These are phyloP conservation scores for Aspergillus jensenii DNA, from an alignment of 2,329 filamentous ascomycete genomes.

Conservation along the genomic window DNA sequence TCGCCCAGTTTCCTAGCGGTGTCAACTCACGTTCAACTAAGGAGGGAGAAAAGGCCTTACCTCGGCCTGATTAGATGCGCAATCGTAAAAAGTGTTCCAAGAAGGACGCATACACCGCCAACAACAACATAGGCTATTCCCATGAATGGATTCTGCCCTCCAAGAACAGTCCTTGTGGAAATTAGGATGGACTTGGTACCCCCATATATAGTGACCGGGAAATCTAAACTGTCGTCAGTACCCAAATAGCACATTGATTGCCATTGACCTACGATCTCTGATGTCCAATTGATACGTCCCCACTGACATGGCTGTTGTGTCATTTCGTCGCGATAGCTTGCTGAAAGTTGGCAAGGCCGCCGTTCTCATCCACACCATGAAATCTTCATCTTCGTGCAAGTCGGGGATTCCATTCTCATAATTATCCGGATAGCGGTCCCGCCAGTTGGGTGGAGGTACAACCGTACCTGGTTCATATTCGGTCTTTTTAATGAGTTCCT, in stretches of 20 bases:
- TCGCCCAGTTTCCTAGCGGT: conserved; percentile 83
- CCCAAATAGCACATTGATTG: neutral
- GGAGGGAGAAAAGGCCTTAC: conserved; percentile 49
- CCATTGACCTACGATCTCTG: conserved; percentile 66
- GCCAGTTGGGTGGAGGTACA: conserved; percentile 85
- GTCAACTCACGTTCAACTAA: neutral
- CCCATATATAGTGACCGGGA: conserved; percentile 73
- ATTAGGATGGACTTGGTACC: conserved; percentile 89
- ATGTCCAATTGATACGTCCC: conserved; percentile 79
- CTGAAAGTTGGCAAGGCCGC: conserved; percentile 91
- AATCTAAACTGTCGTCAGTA: conserved; percentile 57
- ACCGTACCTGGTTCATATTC: conserved; percentile 66
- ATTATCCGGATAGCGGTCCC: conserved; percentile 63
- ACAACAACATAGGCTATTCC: conserved; percentile 96
- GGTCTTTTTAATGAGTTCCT: conserved; percentile 71
- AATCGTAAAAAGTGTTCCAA: conserved; percentile 84
- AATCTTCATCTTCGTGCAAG: conserved; percentile 73
- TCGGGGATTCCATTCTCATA: conserved; percentile 71
- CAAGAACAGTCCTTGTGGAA: conserved; percentile 87
- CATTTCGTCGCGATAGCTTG: conserved; percentile 86
- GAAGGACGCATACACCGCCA: conserved; percentile 84
- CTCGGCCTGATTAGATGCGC: conserved; percentile 89
- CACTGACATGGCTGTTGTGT: conserved; percentile 62
- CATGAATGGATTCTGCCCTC: conserved; percentile 91
- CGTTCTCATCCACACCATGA: conserved; percentile 99